Conservation (phyloP, 2,329 filamentous ascomycete species). For the Sporothrix luriei region DNA sequence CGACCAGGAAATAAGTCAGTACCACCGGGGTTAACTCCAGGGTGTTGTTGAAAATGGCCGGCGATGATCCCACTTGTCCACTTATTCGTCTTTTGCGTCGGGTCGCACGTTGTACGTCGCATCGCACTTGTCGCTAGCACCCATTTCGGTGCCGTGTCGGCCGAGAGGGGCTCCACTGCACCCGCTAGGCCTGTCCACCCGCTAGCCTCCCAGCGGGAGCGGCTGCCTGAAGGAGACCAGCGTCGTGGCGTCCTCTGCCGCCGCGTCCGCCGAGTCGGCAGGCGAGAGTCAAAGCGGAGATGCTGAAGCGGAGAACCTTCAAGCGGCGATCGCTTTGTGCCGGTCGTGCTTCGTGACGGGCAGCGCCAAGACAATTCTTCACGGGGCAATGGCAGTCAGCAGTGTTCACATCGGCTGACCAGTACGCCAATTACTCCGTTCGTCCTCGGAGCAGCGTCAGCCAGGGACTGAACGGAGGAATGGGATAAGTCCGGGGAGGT, state of each 20-base stretch:
- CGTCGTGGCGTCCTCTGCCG: background rate
- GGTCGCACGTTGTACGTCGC: too few relatives aligned
- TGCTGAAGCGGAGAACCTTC: too few relatives aligned
- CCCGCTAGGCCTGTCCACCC: background rate
- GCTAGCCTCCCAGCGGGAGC: background rate
- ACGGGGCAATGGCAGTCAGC: background rate
- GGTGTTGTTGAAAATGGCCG: background rate
- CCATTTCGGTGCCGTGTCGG: constrained; percentile 12
- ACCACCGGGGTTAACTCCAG: constrained; percentile 12
- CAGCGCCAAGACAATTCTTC: background rate
- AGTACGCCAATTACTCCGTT: too few relatives aligned
- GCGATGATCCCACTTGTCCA: too few relatives aligned
- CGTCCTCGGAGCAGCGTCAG: too few relatives aligned
- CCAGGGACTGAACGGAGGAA: too few relatives aligned
- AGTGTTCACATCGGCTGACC: too few relatives aligned
- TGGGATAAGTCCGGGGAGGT: too few relatives aligned
- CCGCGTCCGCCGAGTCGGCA: background rate
- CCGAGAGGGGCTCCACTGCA: background rate
- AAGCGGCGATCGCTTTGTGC: background rate
- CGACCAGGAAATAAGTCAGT: background rate
- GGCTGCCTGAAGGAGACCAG: background rate
- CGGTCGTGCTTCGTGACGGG: background rate
- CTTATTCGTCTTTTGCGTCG: background rate
- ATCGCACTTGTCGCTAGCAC: too few relatives aligned
- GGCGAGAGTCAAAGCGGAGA: background rate